A percentile compares a stretch with the other conserved stretches of the same genome.
These are phyloP conservation scores for Arctium minus DNA, from an alignment of 129 eudicot genomes.

Conservation along the genomic window DNA sequence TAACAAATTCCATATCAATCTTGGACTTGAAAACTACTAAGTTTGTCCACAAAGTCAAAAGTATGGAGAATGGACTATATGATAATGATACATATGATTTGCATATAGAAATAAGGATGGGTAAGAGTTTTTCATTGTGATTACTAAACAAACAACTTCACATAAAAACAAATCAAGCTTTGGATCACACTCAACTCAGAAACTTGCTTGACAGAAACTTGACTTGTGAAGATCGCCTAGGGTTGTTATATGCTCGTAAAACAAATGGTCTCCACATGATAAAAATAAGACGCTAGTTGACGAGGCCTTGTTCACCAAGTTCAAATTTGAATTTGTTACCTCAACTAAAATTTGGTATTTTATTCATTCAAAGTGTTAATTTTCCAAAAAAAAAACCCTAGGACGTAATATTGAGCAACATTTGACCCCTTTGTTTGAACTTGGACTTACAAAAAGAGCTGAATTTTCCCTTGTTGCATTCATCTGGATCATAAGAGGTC, in stretches of 20 bases:
- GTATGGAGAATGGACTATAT: no score
- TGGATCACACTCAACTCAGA: neutral
- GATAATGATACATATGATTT: neutral
- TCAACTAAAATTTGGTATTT: neutral
- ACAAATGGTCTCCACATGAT: neutral
- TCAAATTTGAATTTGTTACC: neutral
- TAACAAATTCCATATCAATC: neutral
- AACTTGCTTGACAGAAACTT: neutral
- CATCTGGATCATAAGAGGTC: neutral
- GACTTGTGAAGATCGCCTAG: neutral
- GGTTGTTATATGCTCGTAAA: neutral
- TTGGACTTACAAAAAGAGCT: neutral
- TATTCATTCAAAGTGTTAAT: neutral
- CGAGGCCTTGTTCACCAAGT: neutral
- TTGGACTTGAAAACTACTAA: neutral
- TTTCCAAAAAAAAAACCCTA: no score
- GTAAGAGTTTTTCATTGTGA: neutral
- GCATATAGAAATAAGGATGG: neutral
- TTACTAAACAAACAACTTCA: neutral
- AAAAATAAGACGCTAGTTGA: neutral
- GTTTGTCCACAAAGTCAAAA: neutral
- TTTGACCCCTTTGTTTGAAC: neutral
- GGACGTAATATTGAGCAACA: neutral
- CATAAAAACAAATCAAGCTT: neutral
- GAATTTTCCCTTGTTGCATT: neutral